phyloP scores from a whole-genome alignment of 257 asterid species.

The Solanum pennellii region DNA sequence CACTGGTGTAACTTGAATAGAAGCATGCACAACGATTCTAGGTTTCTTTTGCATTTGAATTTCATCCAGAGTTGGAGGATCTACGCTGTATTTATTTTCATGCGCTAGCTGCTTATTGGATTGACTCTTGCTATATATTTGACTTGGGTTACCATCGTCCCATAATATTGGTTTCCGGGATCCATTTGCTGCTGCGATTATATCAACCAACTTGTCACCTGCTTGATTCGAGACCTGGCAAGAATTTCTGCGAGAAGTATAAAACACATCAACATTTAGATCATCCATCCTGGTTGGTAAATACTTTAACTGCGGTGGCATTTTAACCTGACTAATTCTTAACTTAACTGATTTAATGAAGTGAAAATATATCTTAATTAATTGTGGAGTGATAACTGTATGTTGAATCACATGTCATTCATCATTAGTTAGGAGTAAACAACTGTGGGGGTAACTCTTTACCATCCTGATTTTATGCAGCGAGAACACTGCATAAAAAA shows the following conservation, averaged over 20 bases:
- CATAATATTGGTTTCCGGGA: background rate
- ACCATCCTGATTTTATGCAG: background rate
- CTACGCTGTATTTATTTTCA: background rate
- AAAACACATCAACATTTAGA: background rate
- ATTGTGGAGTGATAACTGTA: background rate
- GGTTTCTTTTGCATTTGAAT: background rate
- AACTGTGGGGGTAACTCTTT: background rate
- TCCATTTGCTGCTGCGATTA: background rate
- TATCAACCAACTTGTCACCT: background rate
- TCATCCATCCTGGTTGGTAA: background rate
- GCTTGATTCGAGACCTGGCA: constrained; percentile 3
- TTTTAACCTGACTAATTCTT: background rate
- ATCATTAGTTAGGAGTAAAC: background rate
- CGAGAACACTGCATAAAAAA: background rate
- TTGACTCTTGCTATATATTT: background rate
- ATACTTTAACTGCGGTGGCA: background rate
- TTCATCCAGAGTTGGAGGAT: background rate
- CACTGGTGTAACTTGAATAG: background rate
- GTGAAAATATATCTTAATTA: background rate
- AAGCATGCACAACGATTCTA: background rate
- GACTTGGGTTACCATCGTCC: background rate
- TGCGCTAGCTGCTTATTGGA: background rate
- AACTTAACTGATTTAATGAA: background rate
- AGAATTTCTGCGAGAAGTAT: background rate
- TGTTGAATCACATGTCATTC: background rate